Conservation (phyloP, 345 rosid species). For the Euclidium syriacum region DNA sequence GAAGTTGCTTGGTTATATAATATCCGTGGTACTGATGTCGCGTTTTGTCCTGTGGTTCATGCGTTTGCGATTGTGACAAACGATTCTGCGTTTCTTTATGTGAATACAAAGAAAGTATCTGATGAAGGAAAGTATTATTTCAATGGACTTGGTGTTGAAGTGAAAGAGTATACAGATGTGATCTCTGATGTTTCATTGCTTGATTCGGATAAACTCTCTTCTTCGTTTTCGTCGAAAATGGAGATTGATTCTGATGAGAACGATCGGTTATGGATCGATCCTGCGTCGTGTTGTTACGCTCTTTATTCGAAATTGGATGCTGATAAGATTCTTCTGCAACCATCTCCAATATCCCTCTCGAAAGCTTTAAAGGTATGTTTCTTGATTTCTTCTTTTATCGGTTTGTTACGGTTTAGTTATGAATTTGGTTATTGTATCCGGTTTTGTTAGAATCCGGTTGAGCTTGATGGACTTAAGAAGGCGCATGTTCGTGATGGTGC, state of each 20-base stretch:
- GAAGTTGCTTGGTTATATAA: slow-evolving; percentile 99
- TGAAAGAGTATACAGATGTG: slow-evolving; percentile 59
- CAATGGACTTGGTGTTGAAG: slow-evolving; percentile 59
- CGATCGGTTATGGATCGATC: slow-evolving; percentile 72
- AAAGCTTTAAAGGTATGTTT: slow-evolving; percentile 97
- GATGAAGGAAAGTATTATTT: slow-evolving; percentile 53
- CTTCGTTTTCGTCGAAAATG: slow-evolving; percentile 24
- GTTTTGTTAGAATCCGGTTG: slow-evolving; percentile 65
- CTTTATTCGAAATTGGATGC: slow-evolving; percentile 72
- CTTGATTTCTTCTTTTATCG: too few relatives aligned
- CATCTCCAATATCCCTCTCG: slow-evolving; percentile 86
- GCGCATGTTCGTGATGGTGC: slow-evolving; percentile 98
- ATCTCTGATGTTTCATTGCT: slow-evolving; percentile 63
- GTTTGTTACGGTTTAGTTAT: not conserved
- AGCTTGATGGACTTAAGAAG: slow-evolving; percentile 77
- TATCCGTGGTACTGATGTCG: slow-evolving; percentile 85
- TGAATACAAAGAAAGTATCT: slow-evolving; percentile 73
- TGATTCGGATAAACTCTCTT: slow-evolving; percentile 49
- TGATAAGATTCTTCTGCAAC: slow-evolving; percentile 61
- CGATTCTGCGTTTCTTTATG: slow-evolving; percentile 66
- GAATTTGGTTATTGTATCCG: not conserved
- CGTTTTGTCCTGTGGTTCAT: slow-evolving; percentile 90
- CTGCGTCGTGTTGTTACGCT: slow-evolving; percentile 84
- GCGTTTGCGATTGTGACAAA: slow-evolving; percentile 80
- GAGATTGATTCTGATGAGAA: slow-evolving; percentile 26